A percentile compares a stretch with the other conserved stretches of the same genome.
phyloP scores from a whole-genome alignment of 2,329 filamentous ascomycete species.

The Colletotrichum shisoi region DNA sequence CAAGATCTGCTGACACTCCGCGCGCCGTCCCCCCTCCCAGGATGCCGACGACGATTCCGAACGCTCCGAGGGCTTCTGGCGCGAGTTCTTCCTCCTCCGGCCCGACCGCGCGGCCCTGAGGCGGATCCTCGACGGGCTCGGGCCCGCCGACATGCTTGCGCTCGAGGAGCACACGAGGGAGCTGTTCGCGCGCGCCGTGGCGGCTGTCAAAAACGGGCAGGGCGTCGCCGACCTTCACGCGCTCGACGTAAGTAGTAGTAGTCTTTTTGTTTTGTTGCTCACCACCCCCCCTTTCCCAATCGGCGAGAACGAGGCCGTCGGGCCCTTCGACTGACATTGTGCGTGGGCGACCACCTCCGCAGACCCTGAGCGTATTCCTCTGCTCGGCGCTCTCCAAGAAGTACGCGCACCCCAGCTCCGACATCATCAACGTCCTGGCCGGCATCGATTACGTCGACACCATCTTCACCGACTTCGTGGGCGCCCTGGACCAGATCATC shows the following conservation, averaged over 20 bases:
- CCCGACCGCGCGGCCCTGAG: slow-evolving; percentile 77
- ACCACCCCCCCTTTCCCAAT: too few relatives aligned
- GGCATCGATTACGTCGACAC: slow-evolving; percentile 88
- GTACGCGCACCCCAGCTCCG: slow-evolving; percentile 93
- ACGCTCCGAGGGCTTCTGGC: slow-evolving; percentile 90
- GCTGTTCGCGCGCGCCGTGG: slow-evolving; percentile 78
- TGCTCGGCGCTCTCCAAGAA: slow-evolving; percentile 83
- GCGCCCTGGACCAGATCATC: slow-evolving; percentile 81
- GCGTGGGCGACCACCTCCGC: slow-evolving; percentile 17
- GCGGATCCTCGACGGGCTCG: slow-evolving; percentile 72
- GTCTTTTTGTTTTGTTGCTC: too few relatives aligned
- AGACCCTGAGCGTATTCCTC: slow-evolving; percentile 92
- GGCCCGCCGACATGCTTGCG: slow-evolving; percentile 77
- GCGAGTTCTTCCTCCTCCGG: slow-evolving; percentile 89
- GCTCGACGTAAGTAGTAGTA: slow-evolving; percentile 73
- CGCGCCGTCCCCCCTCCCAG: background rate
- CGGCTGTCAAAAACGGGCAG: slow-evolving; percentile 68
- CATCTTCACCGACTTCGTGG: slow-evolving; percentile 88
- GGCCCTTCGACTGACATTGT: too few relatives aligned
- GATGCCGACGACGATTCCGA: slow-evolving; percentile 72
- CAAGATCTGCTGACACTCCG: slow-evolving; percentile 1
- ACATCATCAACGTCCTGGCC: slow-evolving; percentile 88
- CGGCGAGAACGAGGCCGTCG: too few relatives aligned
- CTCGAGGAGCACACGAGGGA: slow-evolving; percentile 80
- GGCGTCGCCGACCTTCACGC: slow-evolving; percentile 76